Conservation (phyloP, 1,284 basidiomycete species). For the Tetrapyrgos nigripes region DNA sequence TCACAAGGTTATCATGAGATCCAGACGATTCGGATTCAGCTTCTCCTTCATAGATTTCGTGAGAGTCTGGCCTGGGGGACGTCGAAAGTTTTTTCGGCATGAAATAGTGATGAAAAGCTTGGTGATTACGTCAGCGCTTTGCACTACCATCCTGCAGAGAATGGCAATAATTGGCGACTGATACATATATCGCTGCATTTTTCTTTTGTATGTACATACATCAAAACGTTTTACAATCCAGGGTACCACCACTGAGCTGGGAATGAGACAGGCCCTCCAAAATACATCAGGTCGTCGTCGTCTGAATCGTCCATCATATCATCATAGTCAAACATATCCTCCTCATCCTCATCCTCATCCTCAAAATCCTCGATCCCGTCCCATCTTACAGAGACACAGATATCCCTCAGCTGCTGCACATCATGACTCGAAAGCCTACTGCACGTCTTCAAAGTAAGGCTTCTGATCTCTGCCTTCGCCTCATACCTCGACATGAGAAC, state of each 20-base stretch:
- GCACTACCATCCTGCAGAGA: too few relatives aligned
- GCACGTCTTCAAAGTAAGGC: constrained; percentile 5
- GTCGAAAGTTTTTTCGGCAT: not conserved
- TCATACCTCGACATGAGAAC: constrained; percentile 11
- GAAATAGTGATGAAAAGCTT: too few relatives aligned
- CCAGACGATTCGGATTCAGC: constrained; percentile 20
- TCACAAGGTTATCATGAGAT: not conserved
- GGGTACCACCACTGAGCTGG: too few relatives aligned
- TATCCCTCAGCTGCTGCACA: constrained; percentile 2
- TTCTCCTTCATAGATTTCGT: constrained; percentile 16
- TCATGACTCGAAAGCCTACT: not conserved
- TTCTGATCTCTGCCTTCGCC: constrained; percentile 4
- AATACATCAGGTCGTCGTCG: too few relatives aligned
- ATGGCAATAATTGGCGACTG: too few relatives aligned
- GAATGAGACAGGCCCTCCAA: too few relatives aligned
- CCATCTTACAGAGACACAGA: constrained; percentile 10
- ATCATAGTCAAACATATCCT: constrained; percentile 2
- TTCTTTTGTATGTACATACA: too few relatives aligned
- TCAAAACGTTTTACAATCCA: too few relatives aligned
- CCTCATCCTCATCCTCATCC: constrained; percentile 8
- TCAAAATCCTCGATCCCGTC: constrained; percentile 11
- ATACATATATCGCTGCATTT: too few relatives aligned
- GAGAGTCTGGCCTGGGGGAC: not conserved
- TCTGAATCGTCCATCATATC: constrained; percentile 11
- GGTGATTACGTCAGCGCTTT: too few relatives aligned